Evolutionary conservation across 169 alveolate species (phyloP), one percentile per base, ranked within the genome.

Genomic region (Theileria luwenshuni): DNA sequence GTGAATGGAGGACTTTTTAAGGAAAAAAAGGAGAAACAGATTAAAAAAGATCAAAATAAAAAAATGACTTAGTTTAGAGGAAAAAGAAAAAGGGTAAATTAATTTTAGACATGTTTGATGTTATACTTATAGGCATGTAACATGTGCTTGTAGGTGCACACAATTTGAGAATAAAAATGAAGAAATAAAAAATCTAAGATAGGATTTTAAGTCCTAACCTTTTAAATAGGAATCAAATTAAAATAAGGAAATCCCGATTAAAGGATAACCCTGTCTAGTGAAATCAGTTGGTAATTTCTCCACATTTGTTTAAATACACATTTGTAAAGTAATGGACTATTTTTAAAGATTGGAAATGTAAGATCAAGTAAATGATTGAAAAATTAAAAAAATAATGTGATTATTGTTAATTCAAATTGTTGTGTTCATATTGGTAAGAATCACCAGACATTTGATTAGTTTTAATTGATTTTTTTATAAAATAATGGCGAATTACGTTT

Each of bases 101-200:
- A 25, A 43, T 56, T 56, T 56, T 56, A 56, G 65, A 56, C 65
- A 56, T 23, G 23, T 56, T 56, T 56, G 65, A 56, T 56, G 65
- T 56, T 56, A 56, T 56, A n/a, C 45, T 17, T 41, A n/a, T 27
- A 56, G 17, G 45, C 32, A 56, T 56, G 15, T 19, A 56, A 13
- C 65, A 56, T 56, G 65, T 56, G 65, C 65, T 41, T 15, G 32
- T 28, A 15, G 65, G 65, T 56, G 65, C 65, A 56, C 65, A 56
- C 65, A 56, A 56, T 56, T 56, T 43, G 13, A 27, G 32, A 56
- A n/a, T 32, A 43, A 33, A 15, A 56, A n/a, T 21, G 65, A 23
- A 56, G 3, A 27, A 27, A 17, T 15, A 56, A 56, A 56, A 56
- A 7, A 7, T 38, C 10, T 5, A 38, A 7, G 5, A 7, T 38